Base-by-base conservation (phyloP, 2,329 filamentous ascomycete genomes). In the Hymenoscyphus fructigenus region DNA sequence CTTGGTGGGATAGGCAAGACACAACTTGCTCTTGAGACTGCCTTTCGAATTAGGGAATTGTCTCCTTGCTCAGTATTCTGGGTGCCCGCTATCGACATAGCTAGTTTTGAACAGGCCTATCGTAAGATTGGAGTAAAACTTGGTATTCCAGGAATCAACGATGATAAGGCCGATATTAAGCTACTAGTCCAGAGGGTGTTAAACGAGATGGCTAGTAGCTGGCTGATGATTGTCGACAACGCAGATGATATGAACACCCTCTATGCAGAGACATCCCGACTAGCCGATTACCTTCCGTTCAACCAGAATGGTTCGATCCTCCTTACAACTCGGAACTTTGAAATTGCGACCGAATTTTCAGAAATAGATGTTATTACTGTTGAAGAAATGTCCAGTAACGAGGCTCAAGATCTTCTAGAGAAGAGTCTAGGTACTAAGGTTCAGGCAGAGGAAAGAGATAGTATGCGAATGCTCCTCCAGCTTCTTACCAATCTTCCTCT, bases 151-250 rank as follows among this genome's bases (percentile, higher is more conserved):
- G 17, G 59, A 28, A 53, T 53, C 7, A 4, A 53, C 41, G 59
- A 61, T 9, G 44, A 53, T 10, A 55, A 61, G 41, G 59, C 59
- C 5, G 29, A 61, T 47, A 47, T 61, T 29, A 53, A 55, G 29
- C 15, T 26, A 15, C 59, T 60, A 12, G 38, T 60, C 14, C 1
- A 60, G 15, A 32, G 20, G 7, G 36, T 4, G 14, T 38, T 60
- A 23, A 29, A 34, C 14, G 26, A 60, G 59, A 50, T 10, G 3
- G 26, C 38, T 34, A 32, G 59, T 26, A 50, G 59, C 20, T 60
- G 41, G 59, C 28, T 60, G 14, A 47, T 60, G n/a, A 70, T 83
- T 44, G 59, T 82, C n/a, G 79, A 83, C 61, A 82, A 81, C 59
- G 78, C 77, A 17, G 79, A 82, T 60, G 77, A 82, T 59, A 15